A percentile compares a stretch with the other conserved stretches of the same genome.
Conservation (phyloP, 495 filamentous ascomycete species). For the Friedmanniomyces endolithicus region DNA sequence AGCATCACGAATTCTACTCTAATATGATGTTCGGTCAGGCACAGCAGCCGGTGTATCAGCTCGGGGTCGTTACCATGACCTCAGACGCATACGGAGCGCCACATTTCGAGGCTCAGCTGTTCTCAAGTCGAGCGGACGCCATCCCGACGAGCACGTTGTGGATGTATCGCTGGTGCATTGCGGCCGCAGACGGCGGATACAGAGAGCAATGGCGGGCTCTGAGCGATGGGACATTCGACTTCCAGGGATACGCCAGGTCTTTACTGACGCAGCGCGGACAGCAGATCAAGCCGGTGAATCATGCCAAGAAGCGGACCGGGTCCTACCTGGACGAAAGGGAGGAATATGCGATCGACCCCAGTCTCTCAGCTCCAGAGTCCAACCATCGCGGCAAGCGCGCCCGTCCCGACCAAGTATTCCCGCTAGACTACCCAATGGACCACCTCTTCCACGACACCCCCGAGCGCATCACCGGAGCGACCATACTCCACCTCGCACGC, state of each 20-base stretch:
- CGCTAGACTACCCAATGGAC: not conserved
- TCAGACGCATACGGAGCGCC: not conserved
- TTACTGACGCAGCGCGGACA: not conserved
- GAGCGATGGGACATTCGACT: not conserved
- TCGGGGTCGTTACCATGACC: not conserved
- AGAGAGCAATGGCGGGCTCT: not conserved
- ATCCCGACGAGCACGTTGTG: not conserved
- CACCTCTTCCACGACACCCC: not conserved
- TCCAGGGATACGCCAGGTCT: not conserved
- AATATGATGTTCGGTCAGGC: not conserved
- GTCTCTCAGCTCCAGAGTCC: not conserved
- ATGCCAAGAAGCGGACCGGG: not conserved
- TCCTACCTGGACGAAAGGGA: not conserved
- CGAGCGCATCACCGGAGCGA: not conserved
- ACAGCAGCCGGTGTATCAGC: not conserved
- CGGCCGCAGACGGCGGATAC: not conserved
- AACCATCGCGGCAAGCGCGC: not conserved
- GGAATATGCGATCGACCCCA: not conserved
- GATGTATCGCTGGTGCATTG: not conserved
- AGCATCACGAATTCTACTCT: not conserved
- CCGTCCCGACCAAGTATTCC: not conserved
- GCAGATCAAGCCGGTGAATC: not conserved
- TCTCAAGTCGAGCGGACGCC: not conserved
- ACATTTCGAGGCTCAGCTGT: not conserved
- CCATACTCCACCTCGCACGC: conserved; percentile 1